Base-by-base conservation (phyloP, 148 eudicot species). In the Diospyros kaki region DNA sequence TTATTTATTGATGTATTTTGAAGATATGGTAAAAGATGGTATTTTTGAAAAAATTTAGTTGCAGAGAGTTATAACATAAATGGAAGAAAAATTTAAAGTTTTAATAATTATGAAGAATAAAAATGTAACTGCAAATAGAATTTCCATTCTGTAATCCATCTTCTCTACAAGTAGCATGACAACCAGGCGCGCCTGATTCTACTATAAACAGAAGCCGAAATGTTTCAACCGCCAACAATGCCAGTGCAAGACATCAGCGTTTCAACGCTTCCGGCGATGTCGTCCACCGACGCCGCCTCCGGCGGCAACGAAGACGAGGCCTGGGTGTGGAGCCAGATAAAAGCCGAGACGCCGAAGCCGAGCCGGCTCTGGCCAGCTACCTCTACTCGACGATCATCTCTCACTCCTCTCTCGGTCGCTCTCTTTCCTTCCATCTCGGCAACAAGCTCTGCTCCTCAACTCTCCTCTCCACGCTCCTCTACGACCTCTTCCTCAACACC, bases 371-470 rank as follows among this genome's bases (percentile, higher is more conserved):
- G 0, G 93, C 96, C 1, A 87, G 92, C 65, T 94, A 89, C 84
- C 84, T 92, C 15, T 92, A 89, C 85, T 87, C 97, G 8, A 90
- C 93, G 1, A 89, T 94, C 54, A 85, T 92, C 50, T 81, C 94
- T 42, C 98, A 94, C 81, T 80, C 93, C 38, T 86, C 93, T 4
- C 73, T 94, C 7, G 87, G 84, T 38, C 86, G 96, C 6, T 89
- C 98, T 2, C 88, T 94, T 58, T 83, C 97, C 46, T 92, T 92
- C 71, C 96, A 90, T 70, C 79, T 94, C 5, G 97, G 92, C 43
- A 92, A 92, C 78, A 90, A 90, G 81, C 96, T 94, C 46, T 87
- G 94, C 76, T 89, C 89, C 67, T 89, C 98, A 4, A 94, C 98
- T 4, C 81, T 94, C 12, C 80, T 92, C 46, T 87, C 96, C 6